phyloP scores from a whole-genome alignment of 768 basidiomycete genomes.

The Lactifluus piperatus region DNA sequence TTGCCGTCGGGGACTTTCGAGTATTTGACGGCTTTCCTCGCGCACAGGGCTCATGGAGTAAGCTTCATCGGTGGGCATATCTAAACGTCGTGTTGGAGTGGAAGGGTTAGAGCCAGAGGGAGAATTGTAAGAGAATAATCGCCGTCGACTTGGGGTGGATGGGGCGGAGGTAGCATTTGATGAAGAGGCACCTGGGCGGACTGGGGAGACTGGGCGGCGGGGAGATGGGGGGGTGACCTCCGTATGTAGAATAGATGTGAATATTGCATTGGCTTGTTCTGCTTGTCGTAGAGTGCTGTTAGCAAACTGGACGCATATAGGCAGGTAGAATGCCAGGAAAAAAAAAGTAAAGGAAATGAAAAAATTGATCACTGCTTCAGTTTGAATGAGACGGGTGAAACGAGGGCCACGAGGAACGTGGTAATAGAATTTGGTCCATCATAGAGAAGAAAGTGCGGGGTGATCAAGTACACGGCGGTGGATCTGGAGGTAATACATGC shows the following conservation, averaged over 20 bases:
- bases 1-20: conserved; percentile 76
- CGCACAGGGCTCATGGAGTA: conserved; percentile 90
- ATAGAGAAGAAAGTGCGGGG: not conserved
- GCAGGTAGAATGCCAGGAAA: conserved; percentile 2
- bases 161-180: conserved; percentile 27
- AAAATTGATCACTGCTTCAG: not conserved
- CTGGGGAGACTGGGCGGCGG: conserved; percentile 50
- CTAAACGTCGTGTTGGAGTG: conserved; percentile 53
- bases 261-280: conserved; percentile 84
- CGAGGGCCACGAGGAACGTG: not conserved
- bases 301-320: conserved; percentile 20
- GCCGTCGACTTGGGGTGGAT: conserved; percentile 41
- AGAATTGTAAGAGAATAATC: conserved; percentile 62
- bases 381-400: not conserved
- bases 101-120: conserved; percentile 44
- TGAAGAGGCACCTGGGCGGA: conserved; percentile 26
- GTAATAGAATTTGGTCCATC: not conserved
- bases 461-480: not conserved
- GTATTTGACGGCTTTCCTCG: conserved; percentile 67
- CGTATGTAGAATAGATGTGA: conserved; percentile 65
- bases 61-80: conserved; percentile 78
- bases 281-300: conserved; percentile 7
- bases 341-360: not conserved
- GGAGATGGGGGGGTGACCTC: conserved; percentile 71
- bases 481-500: not conserved